Percentiles rank a stretch among this genome's conserved stretches.
phyloP scores from a whole-genome alignment of 305 asterid genomes.

The Stenogyne calaminthoides region DNA sequence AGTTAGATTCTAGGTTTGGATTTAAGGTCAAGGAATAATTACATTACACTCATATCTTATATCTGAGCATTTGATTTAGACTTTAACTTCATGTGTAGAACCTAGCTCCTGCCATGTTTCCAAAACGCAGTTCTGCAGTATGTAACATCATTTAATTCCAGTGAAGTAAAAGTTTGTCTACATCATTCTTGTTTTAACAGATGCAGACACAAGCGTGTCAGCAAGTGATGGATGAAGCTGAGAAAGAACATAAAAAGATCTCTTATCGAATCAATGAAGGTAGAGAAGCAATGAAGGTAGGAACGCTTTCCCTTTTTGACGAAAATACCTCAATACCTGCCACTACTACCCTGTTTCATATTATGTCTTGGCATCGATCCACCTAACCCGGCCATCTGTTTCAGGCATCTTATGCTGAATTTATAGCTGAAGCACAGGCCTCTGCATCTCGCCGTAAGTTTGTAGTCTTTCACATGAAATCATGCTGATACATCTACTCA shows the following conservation, averaged over 20 bases:
- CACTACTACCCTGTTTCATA: constrained; percentile 9
- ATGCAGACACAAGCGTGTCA: constrained; percentile 79
- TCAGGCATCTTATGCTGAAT: constrained; percentile 80
- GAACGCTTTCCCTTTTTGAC: constrained; percentile 16
- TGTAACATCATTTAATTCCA: background rate
- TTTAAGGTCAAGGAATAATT: background rate
- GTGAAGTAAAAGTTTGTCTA: constrained; percentile 9
- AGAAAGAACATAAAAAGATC: constrained; percentile 70
- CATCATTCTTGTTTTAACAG: constrained; percentile 43
- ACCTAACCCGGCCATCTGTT: constrained; percentile 34
- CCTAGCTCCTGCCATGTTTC: constrained; percentile 1
- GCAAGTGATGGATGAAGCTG: constrained; percentile 74
- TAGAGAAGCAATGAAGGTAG: constrained; percentile 80
- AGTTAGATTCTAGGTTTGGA: background rate
- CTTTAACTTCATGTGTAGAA: constrained; percentile 1
- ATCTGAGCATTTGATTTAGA: background rate
- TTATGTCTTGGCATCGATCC: constrained; percentile 6
- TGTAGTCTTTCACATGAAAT: background rate
- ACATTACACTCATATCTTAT: background rate
- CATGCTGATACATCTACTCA: background rate
- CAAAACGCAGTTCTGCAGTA: constrained; percentile 10
- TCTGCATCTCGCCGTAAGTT: constrained; percentile 77
- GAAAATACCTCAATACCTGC: constrained; percentile 21
- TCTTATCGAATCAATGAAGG: constrained; percentile 66
- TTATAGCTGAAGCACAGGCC: constrained; percentile 69